A percentile compares a stretch with the other conserved stretches of the same genome.
phyloP scores from a whole-genome alignment of 805 yeast genomes.

The Sungouiozyma ichnusensis region DNA sequence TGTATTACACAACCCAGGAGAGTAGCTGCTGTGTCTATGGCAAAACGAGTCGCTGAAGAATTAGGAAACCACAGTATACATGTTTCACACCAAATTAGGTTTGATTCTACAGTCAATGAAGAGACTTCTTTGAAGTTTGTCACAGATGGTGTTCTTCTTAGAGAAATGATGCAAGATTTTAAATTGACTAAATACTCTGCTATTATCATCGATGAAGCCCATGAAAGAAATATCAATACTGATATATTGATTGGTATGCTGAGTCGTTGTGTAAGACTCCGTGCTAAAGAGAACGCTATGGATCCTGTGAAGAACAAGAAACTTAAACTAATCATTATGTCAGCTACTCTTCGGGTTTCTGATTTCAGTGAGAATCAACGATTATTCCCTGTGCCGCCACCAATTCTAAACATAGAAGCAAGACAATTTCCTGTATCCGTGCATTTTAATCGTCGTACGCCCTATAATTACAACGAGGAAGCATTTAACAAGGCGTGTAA shows the following conservation, averaged over 20 bases:
- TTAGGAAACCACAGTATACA: slow-evolving; percentile 58
- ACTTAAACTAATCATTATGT: slow-evolving; percentile 83
- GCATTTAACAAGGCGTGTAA: slow-evolving; percentile 77
- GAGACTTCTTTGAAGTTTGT: slow-evolving; percentile 73
- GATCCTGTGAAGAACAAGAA: slow-evolving; percentile 44
- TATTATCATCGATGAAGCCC: slow-evolving; percentile 92
- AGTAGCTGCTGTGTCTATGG: slow-evolving; percentile 90
- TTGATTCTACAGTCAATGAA: slow-evolving; percentile 54
- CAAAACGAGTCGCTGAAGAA: slow-evolving; percentile 67
- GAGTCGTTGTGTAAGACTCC: slow-evolving; percentile 69
- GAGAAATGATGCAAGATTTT: slow-evolving; percentile 90
- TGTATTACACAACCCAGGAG: slow-evolving; percentile 95
- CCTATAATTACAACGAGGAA: slow-evolving; percentile 72
- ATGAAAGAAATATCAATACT: slow-evolving; percentile 91
- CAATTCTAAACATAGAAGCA: slow-evolving; percentile 80
- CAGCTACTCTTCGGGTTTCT: slow-evolving; percentile 88
- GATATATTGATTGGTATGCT: slow-evolving; percentile 93
- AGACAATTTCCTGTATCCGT: slow-evolving; percentile 89
- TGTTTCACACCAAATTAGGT: slow-evolving; percentile 77
- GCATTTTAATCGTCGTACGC: slow-evolving; percentile 78
- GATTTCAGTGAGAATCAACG: slow-evolving; percentile 79
- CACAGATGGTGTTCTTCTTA: slow-evolving; percentile 88
- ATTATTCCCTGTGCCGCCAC: slow-evolving; percentile 68
- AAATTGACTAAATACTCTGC: slow-evolving; percentile 72
- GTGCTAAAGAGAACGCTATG: slow-evolving; percentile 43